Conservation (phyloP, 108 stramenopile species). For the Pseudonitzschia delicatissima region DNA sequence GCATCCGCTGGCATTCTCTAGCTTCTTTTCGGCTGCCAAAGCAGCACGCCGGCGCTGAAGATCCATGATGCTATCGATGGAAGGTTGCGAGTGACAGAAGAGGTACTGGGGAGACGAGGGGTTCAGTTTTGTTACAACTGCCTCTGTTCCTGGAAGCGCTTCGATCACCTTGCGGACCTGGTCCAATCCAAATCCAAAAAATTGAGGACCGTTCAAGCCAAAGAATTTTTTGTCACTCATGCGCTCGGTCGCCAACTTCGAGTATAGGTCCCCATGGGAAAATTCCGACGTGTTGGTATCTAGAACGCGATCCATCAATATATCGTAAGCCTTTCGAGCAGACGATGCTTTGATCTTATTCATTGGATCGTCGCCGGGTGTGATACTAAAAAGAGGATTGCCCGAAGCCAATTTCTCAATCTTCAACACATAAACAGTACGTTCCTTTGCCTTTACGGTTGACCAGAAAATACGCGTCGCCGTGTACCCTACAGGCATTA, state of each 20-base stretch:
- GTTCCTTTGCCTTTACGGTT: slow-evolving; percentile 22
- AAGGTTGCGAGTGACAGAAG: slow-evolving; percentile 56
- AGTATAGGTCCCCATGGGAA: slow-evolving; percentile 51
- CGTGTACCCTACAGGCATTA: slow-evolving; percentile 54
- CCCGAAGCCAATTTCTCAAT: slow-evolving; percentile 30
- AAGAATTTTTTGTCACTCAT: slow-evolving; percentile 34
- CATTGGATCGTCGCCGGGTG: slow-evolving; percentile 48
- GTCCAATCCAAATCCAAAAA: slow-evolving; percentile 72
- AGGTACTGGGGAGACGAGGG: slow-evolving; percentile 38
- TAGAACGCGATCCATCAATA: slow-evolving; percentile 37
- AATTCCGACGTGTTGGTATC: slow-evolving; percentile 44
- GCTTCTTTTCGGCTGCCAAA: slow-evolving; percentile 54
- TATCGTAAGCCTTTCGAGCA: slow-evolving; percentile 31
- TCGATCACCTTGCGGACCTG: slow-evolving; percentile 50
- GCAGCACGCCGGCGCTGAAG: slow-evolving; percentile 65
- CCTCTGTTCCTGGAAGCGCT: slow-evolving; percentile 36
- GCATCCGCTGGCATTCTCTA: slow-evolving; percentile 62
- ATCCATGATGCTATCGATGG: slow-evolving; percentile 40
- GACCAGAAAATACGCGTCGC: slow-evolving; percentile 76
- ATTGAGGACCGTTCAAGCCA: slow-evolving; percentile 69
- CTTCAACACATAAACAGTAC: slow-evolving; percentile 62
- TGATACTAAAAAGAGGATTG: slow-evolving; percentile 44
- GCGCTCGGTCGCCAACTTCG: slow-evolving; percentile 48
- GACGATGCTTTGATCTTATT: slow-evolving; percentile 27
- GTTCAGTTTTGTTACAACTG: slow-evolving; percentile 51